A percentile compares a stretch with the other conserved stretches of the same genome.
phyloP scores from a whole-genome alignment of 345 rosid genomes.

The Eucalyptus regnans region DNA sequence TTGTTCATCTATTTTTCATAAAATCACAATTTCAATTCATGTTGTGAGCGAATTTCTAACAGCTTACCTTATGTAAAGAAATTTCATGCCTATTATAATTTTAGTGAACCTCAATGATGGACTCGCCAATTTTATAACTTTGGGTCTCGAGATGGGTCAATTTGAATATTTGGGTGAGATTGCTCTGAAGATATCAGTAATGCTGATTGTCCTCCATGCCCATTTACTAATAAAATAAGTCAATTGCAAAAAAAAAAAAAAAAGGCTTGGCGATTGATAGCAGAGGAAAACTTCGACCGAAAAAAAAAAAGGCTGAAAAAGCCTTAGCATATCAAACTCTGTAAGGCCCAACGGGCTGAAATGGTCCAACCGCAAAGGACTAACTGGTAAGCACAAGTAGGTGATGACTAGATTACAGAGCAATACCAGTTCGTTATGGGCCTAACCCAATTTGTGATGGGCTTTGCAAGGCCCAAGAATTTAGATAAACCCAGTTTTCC shows the following conservation, averaged over 20 bases:
- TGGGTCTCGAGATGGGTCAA: not conserved
- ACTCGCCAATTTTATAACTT: not conserved
- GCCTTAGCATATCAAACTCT: not conserved
- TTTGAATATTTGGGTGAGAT: not conserved
- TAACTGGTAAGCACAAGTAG: not conserved
- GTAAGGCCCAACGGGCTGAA: not conserved
- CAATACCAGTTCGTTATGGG: not conserved
- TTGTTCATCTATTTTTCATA: not conserved
- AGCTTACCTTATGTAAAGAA: accelerated
- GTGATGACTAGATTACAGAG: not conserved
- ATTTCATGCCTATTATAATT: not conserved
- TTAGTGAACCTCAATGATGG: not conserved
- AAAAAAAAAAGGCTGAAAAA: not conserved
- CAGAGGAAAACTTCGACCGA: too few relatives aligned
- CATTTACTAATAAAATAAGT: not conserved
- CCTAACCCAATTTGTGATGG: not conserved
- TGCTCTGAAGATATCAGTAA: not conserved
- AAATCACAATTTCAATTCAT: not conserved
- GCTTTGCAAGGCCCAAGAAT: not conserved
- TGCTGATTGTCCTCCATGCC: not conserved
- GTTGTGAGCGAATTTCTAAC: not conserved
- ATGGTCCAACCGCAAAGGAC: not conserved
- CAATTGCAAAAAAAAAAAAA: too few relatives aligned
- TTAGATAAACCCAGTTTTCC: not conserved
- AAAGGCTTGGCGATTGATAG: not conserved